A percentile compares a stretch with the other conserved stretches of the same genome.
phyloP scores from a whole-genome alignment of 805 yeast species.

The Candida yuanshanica region DNA sequence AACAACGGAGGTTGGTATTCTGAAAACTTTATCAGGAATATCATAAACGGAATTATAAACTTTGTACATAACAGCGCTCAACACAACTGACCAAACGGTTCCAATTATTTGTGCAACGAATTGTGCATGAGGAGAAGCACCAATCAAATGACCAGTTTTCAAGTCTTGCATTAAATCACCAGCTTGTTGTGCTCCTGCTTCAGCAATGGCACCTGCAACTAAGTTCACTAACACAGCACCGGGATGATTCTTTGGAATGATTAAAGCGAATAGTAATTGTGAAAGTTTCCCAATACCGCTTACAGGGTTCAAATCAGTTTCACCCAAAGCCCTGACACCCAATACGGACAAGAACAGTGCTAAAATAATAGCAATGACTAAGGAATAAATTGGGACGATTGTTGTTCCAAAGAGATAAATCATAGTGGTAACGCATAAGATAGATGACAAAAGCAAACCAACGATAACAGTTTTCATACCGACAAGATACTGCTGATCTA shows the following conservation, averaged over 20 bases:
- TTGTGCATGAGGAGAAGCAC: slow-evolving; percentile 91
- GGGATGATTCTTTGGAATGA: slow-evolving; percentile 69
- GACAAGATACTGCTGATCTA: slow-evolving; percentile 42
- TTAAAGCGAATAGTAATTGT: slow-evolving; percentile 78
- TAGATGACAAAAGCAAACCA: slow-evolving; percentile 63
- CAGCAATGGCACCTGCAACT: slow-evolving; percentile 95
- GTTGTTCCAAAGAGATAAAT: slow-evolving; percentile 58
- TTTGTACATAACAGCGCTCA: slow-evolving; percentile 77
- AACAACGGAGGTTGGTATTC: slow-evolving; percentile 92
- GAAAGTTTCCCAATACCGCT: slow-evolving; percentile 94
- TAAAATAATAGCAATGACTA: slow-evolving; percentile 59
- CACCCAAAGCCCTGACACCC: slow-evolving; percentile 93
- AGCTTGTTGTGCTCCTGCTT: slow-evolving; percentile 98
- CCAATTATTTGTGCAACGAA: slow-evolving; percentile 88
- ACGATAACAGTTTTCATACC: slow-evolving; percentile 39
- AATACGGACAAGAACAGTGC: slow-evolving; percentile 77
- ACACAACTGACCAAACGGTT: slow-evolving; percentile 72
- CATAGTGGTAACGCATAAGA: slow-evolving; percentile 62
- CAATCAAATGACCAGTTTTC: slow-evolving; percentile 86
- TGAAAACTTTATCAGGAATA: slow-evolving; percentile 74
- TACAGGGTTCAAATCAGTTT: slow-evolving; percentile 94
- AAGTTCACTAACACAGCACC: slow-evolving; percentile 80
- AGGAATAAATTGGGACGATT: slow-evolving; percentile 65
- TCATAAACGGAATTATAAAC: slow-evolving; percentile 77
- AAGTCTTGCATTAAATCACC: slow-evolving; percentile 97